These are phyloP conservation scores for Calocybe indica DNA, from an alignment of 768 basidiomycete genomes.

Conservation along the genomic window DNA sequence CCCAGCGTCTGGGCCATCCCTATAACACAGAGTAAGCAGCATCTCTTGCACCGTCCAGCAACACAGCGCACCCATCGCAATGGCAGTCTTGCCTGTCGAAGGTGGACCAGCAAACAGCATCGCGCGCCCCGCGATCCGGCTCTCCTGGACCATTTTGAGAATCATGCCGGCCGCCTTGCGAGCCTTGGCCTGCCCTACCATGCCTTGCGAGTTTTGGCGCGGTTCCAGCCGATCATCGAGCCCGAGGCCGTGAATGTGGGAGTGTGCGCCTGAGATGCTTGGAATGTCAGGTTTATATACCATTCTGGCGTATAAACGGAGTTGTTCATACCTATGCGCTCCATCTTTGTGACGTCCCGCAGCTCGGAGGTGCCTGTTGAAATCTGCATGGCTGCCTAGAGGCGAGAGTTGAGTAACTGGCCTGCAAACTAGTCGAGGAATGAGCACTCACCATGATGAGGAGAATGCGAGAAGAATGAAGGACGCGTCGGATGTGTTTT, in stretches of 20 bases:
- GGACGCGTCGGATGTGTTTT: background rate
- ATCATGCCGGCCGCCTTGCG: constrained; percentile 98
- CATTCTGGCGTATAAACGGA: background rate
- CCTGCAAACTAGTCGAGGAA: too few species aligned
- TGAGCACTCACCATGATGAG: too few species aligned
- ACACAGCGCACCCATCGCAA: constrained; percentile 75
- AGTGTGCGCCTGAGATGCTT: constrained; percentile 64
- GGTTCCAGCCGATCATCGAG: constrained; percentile 91
- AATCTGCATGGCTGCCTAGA: constrained; percentile 53
- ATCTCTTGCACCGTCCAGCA: background rate
- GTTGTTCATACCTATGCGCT: constrained; percentile 67
- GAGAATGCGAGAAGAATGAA: background rate
- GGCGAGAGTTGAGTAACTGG: background rate
- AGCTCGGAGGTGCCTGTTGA: constrained; percentile 73
- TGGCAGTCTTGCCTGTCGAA: constrained; percentile 96
- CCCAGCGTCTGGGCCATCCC: constrained; percentile 97
- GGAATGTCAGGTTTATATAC: constrained; percentile 3
- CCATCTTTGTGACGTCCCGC: constrained; percentile 87
- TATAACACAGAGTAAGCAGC: constrained; percentile 18
- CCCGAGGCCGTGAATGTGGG: constrained; percentile 94
- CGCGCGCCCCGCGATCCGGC: constrained; percentile 89
- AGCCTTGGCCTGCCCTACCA: constrained; percentile 96
- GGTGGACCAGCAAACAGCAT: constrained; percentile 98
- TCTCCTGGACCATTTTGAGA: constrained; percentile 96
- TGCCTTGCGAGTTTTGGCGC: constrained; percentile 83